Evolutionary conservation across 2,329 filamentous ascomycete genomes (phyloP).

Genomic region (Alternaria conjuncta): DNA sequence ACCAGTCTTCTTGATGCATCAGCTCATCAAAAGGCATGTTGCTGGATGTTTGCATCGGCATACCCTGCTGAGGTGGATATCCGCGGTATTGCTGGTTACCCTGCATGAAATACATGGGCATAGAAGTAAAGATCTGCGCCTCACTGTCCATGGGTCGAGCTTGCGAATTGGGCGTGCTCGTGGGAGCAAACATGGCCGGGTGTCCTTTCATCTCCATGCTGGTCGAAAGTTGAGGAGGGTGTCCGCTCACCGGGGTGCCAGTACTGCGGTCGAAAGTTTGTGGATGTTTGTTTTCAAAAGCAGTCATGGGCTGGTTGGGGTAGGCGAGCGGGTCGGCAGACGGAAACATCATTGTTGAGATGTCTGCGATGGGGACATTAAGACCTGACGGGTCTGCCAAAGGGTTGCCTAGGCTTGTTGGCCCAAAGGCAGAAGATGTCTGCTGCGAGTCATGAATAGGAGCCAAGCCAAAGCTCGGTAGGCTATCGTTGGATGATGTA

Average conservation of each 20-base stretch:
- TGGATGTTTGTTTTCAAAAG: constrained; percentile 54
- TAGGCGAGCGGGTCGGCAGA: constrained; percentile 80
- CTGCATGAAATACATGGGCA: constrained; percentile 75
- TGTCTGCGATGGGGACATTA: constrained; percentile 65
- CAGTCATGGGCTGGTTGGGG: constrained; percentile 75
- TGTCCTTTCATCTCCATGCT: constrained; percentile 38
- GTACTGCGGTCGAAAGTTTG: constrained; percentile 31
- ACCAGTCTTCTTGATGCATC: constrained; percentile 50
- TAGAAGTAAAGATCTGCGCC: constrained; percentile 73
- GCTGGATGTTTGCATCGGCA: constrained; percentile 29
- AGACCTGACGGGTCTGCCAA: constrained; percentile 39
- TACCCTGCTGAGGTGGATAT: constrained; percentile 34
- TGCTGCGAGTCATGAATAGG: constrained; percentile 30
- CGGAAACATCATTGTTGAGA: constrained; percentile 82
- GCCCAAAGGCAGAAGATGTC: constrained; percentile 38
- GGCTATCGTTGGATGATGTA: constrained; percentile 38
- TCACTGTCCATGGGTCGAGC: constrained; percentile 63
- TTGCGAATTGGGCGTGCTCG: constrained; percentile 22
- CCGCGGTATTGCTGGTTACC: constrained; percentile 36
- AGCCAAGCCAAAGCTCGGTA: constrained; percentile 34
- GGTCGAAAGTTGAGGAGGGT: constrained; percentile 1
- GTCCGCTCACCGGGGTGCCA: constrained; percentile 5
- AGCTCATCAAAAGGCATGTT: constrained; percentile 47
- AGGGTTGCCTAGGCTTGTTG: constrained; percentile 38
- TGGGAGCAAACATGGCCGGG: constrained; percentile 30